phyloP scores from a whole-genome alignment of 176 grass and related monocot species.

The Carex myosuroides region DNA sequence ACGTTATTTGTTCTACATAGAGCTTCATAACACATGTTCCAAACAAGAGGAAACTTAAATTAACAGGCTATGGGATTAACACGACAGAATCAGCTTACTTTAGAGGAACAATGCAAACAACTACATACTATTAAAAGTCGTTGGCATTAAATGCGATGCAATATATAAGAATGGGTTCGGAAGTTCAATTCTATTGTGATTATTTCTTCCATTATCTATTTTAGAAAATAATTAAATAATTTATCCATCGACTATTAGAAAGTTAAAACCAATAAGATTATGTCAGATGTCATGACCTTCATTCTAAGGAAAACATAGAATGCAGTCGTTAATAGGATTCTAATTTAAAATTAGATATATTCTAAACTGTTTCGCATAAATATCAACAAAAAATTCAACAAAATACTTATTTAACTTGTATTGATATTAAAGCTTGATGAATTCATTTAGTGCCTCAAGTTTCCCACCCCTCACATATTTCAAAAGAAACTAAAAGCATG shows the following conservation, averaged over 20 bases:
- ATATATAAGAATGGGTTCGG: neutral
- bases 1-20: neutral
- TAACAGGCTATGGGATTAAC: neutral
- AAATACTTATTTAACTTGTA: neutral
- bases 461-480: neutral
- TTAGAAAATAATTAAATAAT: neutral
- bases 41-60: neutral
- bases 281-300: neutral
- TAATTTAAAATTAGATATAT: neutral
- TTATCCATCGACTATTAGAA: neutral
- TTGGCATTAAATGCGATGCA: neutral
- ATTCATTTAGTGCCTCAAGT: neutral
- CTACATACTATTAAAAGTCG: neutral
- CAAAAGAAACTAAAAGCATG: slow-evolving; percentile 1
- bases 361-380: neutral
- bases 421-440: slow-evolving; percentile 5
- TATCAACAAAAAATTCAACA: neutral
- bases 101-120: neutral
- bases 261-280: slow-evolving; percentile 4
- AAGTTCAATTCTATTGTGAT: neutral
- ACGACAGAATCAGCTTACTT: neutral
- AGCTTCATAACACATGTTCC: neutral
- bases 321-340: slow-evolving; percentile 1
- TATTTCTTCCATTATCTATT: neutral
- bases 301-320: slow-evolving; percentile 15